phyloP scores from a whole-genome alignment of 495 filamentous ascomycete genomes.

The Tricharina praecox region DNA sequence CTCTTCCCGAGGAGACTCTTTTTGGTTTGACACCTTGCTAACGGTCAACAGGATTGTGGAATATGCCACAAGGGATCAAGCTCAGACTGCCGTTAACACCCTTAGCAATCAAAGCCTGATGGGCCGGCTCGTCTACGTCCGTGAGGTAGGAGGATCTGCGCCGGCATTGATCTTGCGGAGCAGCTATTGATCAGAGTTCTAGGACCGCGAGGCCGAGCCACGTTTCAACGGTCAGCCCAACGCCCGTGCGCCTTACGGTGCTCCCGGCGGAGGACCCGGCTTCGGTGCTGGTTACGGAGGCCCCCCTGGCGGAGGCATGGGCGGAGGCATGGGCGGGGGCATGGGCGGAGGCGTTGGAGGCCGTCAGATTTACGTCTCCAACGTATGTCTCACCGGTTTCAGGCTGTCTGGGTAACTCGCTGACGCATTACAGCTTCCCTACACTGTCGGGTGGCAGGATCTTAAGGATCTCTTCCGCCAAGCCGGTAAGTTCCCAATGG shows the following conservation, averaged over 20 bases:
- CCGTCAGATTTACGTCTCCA: conserved; percentile 90
- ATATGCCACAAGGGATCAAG: conserved; percentile 98
- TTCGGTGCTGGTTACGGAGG: conserved; percentile 31
- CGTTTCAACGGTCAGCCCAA: conserved; percentile 65
- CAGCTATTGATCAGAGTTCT: too few species aligned
- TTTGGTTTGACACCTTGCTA: conserved; percentile 12
- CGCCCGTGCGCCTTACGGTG: conserved; percentile 51
- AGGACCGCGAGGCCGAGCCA: conserved; percentile 94
- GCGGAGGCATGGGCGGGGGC: conserved; percentile 39
- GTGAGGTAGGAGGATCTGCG: conserved; percentile 67
- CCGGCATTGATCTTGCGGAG: too few species aligned
- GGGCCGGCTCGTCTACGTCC: conserved; percentile 94
- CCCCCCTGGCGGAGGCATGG: conserved; percentile 33
- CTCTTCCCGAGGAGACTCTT: background rate
- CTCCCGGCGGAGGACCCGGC: conserved; percentile 32
- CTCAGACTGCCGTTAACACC: conserved; percentile 88
- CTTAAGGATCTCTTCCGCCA: conserved; percentile 97
- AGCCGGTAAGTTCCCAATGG: conserved; percentile 67
- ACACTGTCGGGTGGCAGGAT: conserved; percentile 97
- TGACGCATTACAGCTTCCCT: conserved; percentile 61
- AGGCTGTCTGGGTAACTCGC: too few species aligned
- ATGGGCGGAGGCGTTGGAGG: conserved; percentile 45
- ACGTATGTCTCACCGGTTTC: conserved; percentile 53
- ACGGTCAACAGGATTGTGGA: conserved; percentile 76
- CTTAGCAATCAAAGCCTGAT: conserved; percentile 98